Evolutionary conservation across 2,329 filamentous ascomycete species (phyloP), one percentile per base, ranked within the genome.

Genomic region (Claviceps sp.): DNA sequence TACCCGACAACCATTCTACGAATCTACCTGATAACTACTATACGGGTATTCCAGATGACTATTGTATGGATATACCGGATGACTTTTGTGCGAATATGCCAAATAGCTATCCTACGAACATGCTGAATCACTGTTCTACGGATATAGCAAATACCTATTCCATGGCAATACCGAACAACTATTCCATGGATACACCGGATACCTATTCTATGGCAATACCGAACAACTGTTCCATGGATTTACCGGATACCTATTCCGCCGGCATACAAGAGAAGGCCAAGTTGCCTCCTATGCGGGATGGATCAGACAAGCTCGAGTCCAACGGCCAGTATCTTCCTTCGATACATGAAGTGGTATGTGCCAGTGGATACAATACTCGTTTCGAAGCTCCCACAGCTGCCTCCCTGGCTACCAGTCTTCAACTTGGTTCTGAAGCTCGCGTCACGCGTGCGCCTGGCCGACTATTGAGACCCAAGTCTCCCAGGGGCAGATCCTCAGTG

Each of bases 301-400:
- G 64, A 50, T 67, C 64, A 20, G 64, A 64, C 5, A 63, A 61
- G 43, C 63, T 62, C 7, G 67, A 71, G 50, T 55, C 59, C 29
- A 64, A 63, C 39, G 60, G 64, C 20, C 68, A 66, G 36, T 63
- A 52, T 38, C 60, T 71, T n/a, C 69, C 69, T 2, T 70, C 69
- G 11, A 67, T 71, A 49, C 63, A 65, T 29, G 64, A 64, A 34
- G 29, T 34, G 29, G 29, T 34, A 34, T 34, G 29, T 34, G 29
- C 29, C 29, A 34, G 29, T 34, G 29, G 9, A 34, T 34, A 34
- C 26, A 56, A 59, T 17, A 61, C 64, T 38, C 53, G 62, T 2
- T 55, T 61, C 37, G 64, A 68, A n/a, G 58, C 56, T 7, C 57
- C 56, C n/a, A 58, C 56, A 29, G 57, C 58, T n/a, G 55, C 60